Evolutionary conservation across 1,139 yeast genomes (phyloP).

Genomic region (Suzukiozyma palmioleophila): DNA sequence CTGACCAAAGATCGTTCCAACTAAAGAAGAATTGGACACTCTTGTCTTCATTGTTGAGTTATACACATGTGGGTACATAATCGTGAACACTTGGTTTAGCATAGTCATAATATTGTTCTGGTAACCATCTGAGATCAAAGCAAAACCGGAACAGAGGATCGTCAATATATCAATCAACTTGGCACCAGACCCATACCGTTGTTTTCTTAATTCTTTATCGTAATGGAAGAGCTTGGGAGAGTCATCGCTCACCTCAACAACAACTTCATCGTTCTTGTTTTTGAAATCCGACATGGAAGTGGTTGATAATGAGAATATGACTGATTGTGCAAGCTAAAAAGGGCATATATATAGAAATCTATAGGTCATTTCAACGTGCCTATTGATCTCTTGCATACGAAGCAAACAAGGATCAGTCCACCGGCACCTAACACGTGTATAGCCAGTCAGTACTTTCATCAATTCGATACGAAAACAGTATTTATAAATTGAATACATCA

Average conservation of each 20-base stretch:
- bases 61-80: constrained; percentile 28
- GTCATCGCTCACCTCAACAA: constrained; percentile 6
- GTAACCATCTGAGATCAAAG: constrained; percentile 50
- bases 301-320: too few relatives aligned
- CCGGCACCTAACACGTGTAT: too few relatives aligned
- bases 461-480: too few relatives aligned
- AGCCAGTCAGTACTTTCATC: too few relatives aligned
- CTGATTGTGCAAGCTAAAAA: too few relatives aligned
- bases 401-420: too few relatives aligned
- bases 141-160: constrained; percentile 46
- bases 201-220: constrained; percentile 29
- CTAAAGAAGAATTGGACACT: constrained; percentile 47
- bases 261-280: constrained; percentile 4
- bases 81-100: constrained; percentile 35
- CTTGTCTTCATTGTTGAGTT: constrained; percentile 36
- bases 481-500: too few relatives aligned
- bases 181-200: constrained; percentile 27
- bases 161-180: constrained; percentile 28
- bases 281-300: constrained; percentile 3
- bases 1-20: constrained; percentile 49
- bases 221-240: constrained; percentile 21
- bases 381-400: too few relatives aligned
- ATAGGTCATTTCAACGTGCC: too few relatives aligned
- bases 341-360: too few relatives aligned
- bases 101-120: constrained; percentile 50